Base-by-base conservation (phyloP, 2,329 filamentous ascomycete genomes). In the Ceratocystiopsis sp. region DNA sequence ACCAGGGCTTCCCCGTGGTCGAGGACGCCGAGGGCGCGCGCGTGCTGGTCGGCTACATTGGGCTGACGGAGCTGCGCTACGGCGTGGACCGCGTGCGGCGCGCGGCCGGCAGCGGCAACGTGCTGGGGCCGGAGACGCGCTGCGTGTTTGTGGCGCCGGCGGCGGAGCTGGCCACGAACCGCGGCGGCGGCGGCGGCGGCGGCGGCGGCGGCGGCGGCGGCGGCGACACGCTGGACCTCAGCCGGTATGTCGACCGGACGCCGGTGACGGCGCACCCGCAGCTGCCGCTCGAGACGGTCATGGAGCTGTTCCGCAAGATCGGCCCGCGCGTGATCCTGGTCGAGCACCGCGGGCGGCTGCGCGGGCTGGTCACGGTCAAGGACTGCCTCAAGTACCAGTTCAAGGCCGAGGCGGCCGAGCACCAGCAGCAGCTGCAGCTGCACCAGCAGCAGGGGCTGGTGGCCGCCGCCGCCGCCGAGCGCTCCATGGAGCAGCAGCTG, bases 281-380 rank as follows among this genome's bases (percentile, higher is more conserved):
- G 2, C 74, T 96, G 1, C 83, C 89, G 0, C 75, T 98, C 0
- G 91, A 98, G 61, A 98, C 91, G 0, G 89, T 93, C 32, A 95
- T 98, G 86, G 91, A 98, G 56, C 69, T 98, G 12, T 98, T 98
- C 67, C 89, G 89, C 59, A 98, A 96, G 64, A 93, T 98, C 58
- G 91, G 91, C 0, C 91, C 51, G 0, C 75, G 91, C 1, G 86
- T 95, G 7, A 89, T 98, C 41, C 69, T 98, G 4, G 80, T 95
- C 35, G 91, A 98, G 59, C 81, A 94, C 56, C 81, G 84, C 46
- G 91, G 91, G 14, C 75, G 75, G 41, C 69, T 98, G 2, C 75
- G 73, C 0, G 91, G 91, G 0, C 69, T 98, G 0, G 84, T 98
- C 1, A 98, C 91, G 0, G 83, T 95, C 48, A 98, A 98, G 59